These are phyloP conservation scores for Phialophora verrucosa DNA, from an alignment of 2,329 filamentous ascomycete genomes.

Conservation along the genomic window DNA sequence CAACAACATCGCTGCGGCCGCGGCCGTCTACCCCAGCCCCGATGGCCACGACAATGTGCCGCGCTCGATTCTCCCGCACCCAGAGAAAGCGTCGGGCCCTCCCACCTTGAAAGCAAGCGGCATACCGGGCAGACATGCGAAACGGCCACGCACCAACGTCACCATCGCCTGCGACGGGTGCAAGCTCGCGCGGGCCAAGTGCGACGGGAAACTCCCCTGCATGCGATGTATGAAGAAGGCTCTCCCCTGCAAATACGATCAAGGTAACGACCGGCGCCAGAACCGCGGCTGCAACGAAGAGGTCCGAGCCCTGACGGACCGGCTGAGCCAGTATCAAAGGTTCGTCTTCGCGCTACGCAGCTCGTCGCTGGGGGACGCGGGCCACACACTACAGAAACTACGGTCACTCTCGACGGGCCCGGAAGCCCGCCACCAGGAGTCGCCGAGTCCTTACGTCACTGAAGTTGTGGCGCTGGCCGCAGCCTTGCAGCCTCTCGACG, in stretches of 20 bases:
- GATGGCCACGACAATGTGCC: not conserved
- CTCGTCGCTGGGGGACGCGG: not conserved
- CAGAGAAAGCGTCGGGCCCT: not conserved
- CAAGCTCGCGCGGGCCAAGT: slow-evolving; percentile 52
- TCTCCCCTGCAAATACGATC: slow-evolving; percentile 16
- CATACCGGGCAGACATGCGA: not conserved
- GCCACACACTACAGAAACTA: not conserved
- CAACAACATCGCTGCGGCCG: not conserved
- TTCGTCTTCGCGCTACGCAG: slow-evolving; percentile 16
- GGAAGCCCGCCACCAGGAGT: not conserved
- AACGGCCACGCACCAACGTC: slow-evolving; percentile 49
- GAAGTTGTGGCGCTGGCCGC: not conserved
- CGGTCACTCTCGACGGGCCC: not conserved
- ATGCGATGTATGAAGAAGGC: slow-evolving; percentile 43
- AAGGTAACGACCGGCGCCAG: slow-evolving; percentile 19
- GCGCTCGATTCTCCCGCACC: slow-evolving; percentile 7
- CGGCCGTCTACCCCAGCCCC: not conserved
- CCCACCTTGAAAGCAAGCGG: not conserved
- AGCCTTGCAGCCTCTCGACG: not conserved
- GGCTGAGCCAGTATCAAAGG: slow-evolving; percentile 18
- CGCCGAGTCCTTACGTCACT: not conserved
- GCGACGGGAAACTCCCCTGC: slow-evolving; percentile 51
- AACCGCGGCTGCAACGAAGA: slow-evolving; percentile 7
- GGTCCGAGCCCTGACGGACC: slow-evolving; percentile 11
- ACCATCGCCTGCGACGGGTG: slow-evolving; percentile 54